Conservation (phyloP, 208 protist species). For the Herpetomonas tarakana region DNA sequence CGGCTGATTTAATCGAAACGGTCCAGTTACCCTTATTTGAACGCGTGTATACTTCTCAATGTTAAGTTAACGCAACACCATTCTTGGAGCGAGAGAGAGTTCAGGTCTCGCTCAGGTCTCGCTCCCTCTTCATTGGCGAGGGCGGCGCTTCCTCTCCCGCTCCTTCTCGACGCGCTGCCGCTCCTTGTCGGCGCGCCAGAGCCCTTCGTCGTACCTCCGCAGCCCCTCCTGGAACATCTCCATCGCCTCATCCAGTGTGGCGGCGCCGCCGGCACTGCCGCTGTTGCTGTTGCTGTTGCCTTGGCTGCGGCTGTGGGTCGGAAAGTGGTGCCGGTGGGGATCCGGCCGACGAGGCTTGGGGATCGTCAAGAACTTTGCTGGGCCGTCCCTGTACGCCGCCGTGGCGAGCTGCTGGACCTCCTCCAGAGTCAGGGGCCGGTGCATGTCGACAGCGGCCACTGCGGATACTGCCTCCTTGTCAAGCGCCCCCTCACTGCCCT, state of each 20-base stretch:
- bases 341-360: constrained; percentile 2
- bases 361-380: constrained; percentile 13
- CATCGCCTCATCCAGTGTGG: constrained; percentile 39
- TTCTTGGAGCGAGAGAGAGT: too few species aligned
- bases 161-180: constrained; percentile 20
- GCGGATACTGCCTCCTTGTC: neutral
- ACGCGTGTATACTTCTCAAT: too few species aligned
- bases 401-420: constrained; percentile 20
- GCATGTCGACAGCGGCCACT: constrained; percentile 2
- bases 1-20: too few species aligned
- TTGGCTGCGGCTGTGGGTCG: neutral
- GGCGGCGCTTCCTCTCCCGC: constrained; percentile 13
- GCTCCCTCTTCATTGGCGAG: neutral
- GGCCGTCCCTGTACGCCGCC: constrained; percentile 9
- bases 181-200: constrained; percentile 44
- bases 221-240: constrained; percentile 46
- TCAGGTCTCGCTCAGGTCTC: constrained; percentile 8
- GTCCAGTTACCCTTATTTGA: too few species aligned
- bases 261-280: constrained; percentile 3
- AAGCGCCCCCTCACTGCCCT: too few species aligned
- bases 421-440: constrained; percentile 22
- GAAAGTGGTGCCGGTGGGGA: neutral
- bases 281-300: neutral
- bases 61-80: neutral
- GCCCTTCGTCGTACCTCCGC: constrained; percentile 54